Evolutionary conservation across 176 grass and related monocot genomes (phyloP), one percentile per base, ranked within the genome.

Genomic region (Ampelocalamus luodianensis): DNA sequence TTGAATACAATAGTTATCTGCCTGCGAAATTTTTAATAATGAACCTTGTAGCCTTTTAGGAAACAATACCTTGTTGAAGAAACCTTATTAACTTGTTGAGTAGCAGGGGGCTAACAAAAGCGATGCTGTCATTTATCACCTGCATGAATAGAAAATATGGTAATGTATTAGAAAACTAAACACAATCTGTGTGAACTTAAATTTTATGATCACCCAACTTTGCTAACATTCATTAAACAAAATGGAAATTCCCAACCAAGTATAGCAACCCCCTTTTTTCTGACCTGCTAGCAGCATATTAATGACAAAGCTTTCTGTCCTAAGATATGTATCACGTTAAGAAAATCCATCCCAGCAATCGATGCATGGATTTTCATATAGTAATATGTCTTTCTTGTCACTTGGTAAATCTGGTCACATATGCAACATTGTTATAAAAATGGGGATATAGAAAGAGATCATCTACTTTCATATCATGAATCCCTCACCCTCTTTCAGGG

Each of bases 71-170:
- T 92, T 98, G 55, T 79, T 98, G 91, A 90, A 98, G 89, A 81
- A 87, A 90, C 65, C 60, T 90, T 74, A 98, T 98, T 32, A 98
- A 92, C 79, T 85, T 93, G 79, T 98, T 98, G 44, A 95, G 84
- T 26, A 98, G 72, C 79, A 98, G 79, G 22, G 95, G 95, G 38
- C 87, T 90, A 75, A 95, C 66, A 85, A 98, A 98, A 85, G n/a
- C 82, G 70, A 97, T 86, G 68, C 90, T 74, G 76, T 97, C 95
- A 91, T 97, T 97, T 90, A 93, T 75, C 82, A 92, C 89, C 92
- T 97, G 81, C 66, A 71, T 55, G 49, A 72, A 62, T 79, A 23
- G 38, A 80, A 82, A 83, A 65, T 48, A 71, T 44, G 10, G 36
- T 20, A 12, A 18, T 39, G 23, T 66, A 68, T 56, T 48, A 85